Evolutionary conservation across 331 rosid species (phyloP).

Genomic region (Cydonia oblonga): DNA sequence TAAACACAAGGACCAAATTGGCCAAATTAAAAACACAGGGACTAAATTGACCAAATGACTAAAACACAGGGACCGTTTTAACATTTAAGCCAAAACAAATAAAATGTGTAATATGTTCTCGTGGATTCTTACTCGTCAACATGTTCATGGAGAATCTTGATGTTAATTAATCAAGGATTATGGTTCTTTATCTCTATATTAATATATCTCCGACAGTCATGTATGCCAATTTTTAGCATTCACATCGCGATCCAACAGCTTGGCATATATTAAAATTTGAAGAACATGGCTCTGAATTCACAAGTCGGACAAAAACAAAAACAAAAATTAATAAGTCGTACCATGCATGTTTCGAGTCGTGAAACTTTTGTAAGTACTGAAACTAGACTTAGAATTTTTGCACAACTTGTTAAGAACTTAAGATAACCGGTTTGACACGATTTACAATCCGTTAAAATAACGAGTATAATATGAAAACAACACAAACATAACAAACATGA

Average conservation of each 20-base stretch:
- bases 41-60: too few relatives aligned
- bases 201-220: conserved; percentile 40
- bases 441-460: too few relatives aligned
- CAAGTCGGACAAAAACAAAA: neutral
- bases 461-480: too few relatives aligned
- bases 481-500: too few relatives aligned
- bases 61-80: too few relatives aligned
- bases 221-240: conserved; percentile 29
- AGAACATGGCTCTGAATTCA: conserved; percentile 21
- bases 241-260: conserved; percentile 35
- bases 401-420: too few relatives aligned
- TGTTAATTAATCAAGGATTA: neutral
- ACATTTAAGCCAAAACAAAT: too few relatives aligned
- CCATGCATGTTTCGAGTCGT: neutral
- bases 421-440: too few relatives aligned
- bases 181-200: conserved; percentile 5
- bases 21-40: rapidly evolving
- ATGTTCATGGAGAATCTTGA: neutral
- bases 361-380: too few relatives aligned
- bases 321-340: neutral
- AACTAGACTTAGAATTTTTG: too few relatives aligned
- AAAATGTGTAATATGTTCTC: neutral
- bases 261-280: neutral
- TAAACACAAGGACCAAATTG: too few relatives aligned
- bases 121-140: neutral